Base-by-base conservation (phyloP, 148 eudicot genomes). In the Amaranthus cruentus region DNA sequence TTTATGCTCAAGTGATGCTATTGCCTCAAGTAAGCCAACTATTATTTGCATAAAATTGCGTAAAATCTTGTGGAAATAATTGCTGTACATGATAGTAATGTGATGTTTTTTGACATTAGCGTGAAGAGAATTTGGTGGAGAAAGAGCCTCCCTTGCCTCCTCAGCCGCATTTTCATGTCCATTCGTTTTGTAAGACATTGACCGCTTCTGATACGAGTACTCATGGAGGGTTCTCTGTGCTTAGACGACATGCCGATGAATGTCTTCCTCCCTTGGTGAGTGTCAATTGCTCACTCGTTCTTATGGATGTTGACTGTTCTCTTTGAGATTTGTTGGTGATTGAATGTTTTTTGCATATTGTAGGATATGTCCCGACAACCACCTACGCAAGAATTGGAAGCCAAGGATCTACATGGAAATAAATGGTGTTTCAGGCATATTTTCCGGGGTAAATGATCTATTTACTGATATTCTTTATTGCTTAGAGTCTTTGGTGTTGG, bases 361-460 rank as follows among this genome's bases (percentile, higher is more conserved):
- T 83, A 95, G 97, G 97, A 95, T 82, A 95, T 92, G 99, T 88
- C 96, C 56, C 87, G 89, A 61, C 96, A 90, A 71, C 99, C 97
- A 54, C 99, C 97, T 51, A 90, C 97, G 15, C 99, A 95, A 77
- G 99, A 95, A 75, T 75, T 95, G 76, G 85, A 71, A 73, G 96
- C 98, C 18, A 91, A 88, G 77, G 97, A 94, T 83, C 67, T 91
- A 69, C 93, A 88, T 80, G 87, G 88, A 68, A 88, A 73, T 75
- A 93, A 89, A 62, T 91, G 97, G 98, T 91, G 98, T 56, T 94
- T 94, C 77, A 88, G 96, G 80, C 97, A 94, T 84, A 94, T 94
- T 54, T 94, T 94, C 77, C 86, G 97, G 49, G 99, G 99, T 95
- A 88, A 81, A 48, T 58, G 38, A 6, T 75, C 13, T 47, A 4